Evolutionary conservation across 2,329 filamentous ascomycete species (phyloP), one percentile per base, ranked within the genome.

Genomic region (Pseudocercospora fijiensis): DNA sequence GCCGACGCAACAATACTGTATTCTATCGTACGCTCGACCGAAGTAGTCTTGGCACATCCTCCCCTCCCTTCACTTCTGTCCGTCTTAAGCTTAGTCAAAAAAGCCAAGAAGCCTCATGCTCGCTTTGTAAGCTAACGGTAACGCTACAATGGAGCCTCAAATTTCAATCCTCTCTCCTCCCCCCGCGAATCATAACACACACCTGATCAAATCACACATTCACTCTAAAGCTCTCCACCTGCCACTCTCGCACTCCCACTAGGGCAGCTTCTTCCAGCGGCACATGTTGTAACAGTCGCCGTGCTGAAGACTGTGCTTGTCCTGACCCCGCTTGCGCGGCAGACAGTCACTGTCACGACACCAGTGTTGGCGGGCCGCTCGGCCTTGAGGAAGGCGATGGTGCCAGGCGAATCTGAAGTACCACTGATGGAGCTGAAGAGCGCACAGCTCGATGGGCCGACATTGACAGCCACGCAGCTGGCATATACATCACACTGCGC

Each of bases 241-340:
- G 45, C 45, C 45, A 49, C 37, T 41, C 37, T 49, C 9, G 45
- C 45, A 26, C 18, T 11, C 45, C 13, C 13, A 5, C 24, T 53
- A 16, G 49, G 16, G 26, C 49, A 53, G 7, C 11, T 26, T 28
- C 26, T 28, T 16, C 57, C 57, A 1, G 57, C 55, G 7, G 55
- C 22, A 30, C 57, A 58, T 8, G 37, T 58, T 24, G 57, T 58
- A 11, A 58, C 41, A 28, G 57, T 58, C 11, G 57, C 57, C 18
- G 57, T 58, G 13, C 18, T 58, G 26, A 49, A 58, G n/a, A 58
- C 26, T 7, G 57, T 58, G 20, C 41, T 58, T 7, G 57, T 58
- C 4, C 37, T 49, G 9, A 33, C 27, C 7, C 41, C 20, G 18
- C 22, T 28, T 6, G 41, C 43, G 2, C 41, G 22, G 28, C 57